Base-by-base conservation (phyloP, 805 yeast species). In the Pichia kluyveri region DNA sequence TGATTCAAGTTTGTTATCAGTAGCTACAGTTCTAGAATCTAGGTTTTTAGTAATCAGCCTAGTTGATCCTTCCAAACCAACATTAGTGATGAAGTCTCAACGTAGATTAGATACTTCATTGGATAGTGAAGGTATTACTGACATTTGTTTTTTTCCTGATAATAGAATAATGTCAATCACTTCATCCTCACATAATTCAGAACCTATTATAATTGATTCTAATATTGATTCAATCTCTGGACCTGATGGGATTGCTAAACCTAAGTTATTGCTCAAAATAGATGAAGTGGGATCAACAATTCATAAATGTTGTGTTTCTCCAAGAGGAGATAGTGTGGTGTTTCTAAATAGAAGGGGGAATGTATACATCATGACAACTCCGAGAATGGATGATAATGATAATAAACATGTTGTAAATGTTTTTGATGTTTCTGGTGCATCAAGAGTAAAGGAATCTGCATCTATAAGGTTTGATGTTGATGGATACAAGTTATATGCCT, bases 81-180 rank as follows among this genome's bases (percentile, higher is more conserved):
- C 83, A 26, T 63, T 83, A 28, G 75, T 83, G 1, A 77, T 84
- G 83, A 81, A 83, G 54, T 81, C 87, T 0, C 71, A 78, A 36
- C 65, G 90, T 41, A 70, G 79, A 6, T 62, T 80, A 7, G 86
- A 81, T 47, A 77, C 83, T 0, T 76, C 83, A 0, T 64, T 84
- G 54, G 95, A 86, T 51, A 79, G 86, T 48, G 97, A 90, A 60
- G 97, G 97, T 2, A 86, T 91, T 38, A 91, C 98, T 0, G 86
- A 82, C 52, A 66, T 86, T 8, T 75, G 76, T 48, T 84, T 89
- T 61, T 82, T 83, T 62, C 87, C 88, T 0, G 81, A 79, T 39
- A 78, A 80, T 53, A 65, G 77, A 49, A 65, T 74, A 40, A 73
- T 81, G 77, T 60, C 73, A 0, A 55, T 69, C 12, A 73, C 83